phyloP scores from a whole-genome alignment of 768 basidiomycete species.

The Termitomyces sp. region DNA sequence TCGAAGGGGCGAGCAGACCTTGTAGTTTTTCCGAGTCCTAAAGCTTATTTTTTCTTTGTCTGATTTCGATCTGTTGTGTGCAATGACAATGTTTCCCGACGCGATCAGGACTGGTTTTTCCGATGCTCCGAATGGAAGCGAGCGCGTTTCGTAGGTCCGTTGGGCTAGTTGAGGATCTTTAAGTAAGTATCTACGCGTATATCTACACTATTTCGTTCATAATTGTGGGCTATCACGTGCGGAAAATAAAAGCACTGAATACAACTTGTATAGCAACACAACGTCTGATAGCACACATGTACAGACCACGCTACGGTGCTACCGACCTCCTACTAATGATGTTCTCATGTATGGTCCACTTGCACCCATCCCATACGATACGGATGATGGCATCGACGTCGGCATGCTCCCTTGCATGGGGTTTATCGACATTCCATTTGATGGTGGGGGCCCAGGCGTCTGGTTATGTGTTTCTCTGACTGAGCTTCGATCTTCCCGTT shows the following conservation, averaged over 20 bases:
- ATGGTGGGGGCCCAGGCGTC: constrained; percentile 46
- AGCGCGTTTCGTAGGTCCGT: neutral
- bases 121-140: neutral
- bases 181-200: neutral
- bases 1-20: neutral
- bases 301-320: neutral
- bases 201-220: too few species aligned
- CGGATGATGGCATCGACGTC: constrained; percentile 42
- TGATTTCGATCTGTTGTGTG: neutral
- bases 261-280: neutral
- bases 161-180: neutral
- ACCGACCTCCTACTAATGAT: constrained; percentile 12
- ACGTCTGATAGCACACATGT: neutral
- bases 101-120: neutral
- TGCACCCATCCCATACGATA: constrained; percentile 52
- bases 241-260: neutral
- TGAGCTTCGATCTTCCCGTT: constrained; percentile 66
- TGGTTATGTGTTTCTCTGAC: constrained; percentile 53
- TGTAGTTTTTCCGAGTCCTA: neutral
- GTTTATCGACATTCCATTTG: constrained; percentile 48
- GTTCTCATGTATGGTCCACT: constrained; percentile 68
- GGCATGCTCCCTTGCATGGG: constrained; percentile 29
- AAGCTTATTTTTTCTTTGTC: neutral
- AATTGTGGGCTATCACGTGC: neutral
- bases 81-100: constrained; percentile 1